Evolutionary conservation across 148 eudicot genomes (phyloP).

Genomic region (Spergularia marina): DNA sequence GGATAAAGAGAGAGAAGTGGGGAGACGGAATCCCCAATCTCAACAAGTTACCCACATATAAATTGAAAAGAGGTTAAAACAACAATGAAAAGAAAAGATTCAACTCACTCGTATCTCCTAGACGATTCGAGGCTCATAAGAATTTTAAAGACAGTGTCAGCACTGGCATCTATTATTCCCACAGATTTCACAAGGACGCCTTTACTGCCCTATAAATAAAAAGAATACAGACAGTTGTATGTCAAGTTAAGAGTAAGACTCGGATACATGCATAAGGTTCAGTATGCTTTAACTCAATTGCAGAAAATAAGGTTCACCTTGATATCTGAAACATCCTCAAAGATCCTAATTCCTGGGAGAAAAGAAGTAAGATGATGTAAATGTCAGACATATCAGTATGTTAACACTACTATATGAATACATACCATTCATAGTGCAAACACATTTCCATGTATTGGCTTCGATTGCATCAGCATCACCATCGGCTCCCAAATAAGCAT

Average conservation of each 20-base stretch:
- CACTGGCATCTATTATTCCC: constrained; percentile 75
- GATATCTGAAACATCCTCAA: constrained; percentile 71
- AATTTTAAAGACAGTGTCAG: constrained; percentile 82
- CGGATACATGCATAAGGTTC: not conserved
- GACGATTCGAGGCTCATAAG: constrained; percentile 65
- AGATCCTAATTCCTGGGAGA: constrained; percentile 80
- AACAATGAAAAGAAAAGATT: not conserved
- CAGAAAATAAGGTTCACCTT: constrained; percentile 46
- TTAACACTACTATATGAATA: not conserved
- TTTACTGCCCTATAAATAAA: constrained; percentile 54
- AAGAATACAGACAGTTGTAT: not conserved
- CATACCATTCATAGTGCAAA: constrained; percentile 73
- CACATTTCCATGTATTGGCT: constrained; percentile 88
- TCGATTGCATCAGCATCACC: constrained; percentile 80
- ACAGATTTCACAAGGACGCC: constrained; percentile 90
- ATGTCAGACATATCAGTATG: too few species aligned
- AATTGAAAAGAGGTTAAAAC: not conserved
- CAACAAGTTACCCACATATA: constrained; percentile 8
- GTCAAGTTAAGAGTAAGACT: not conserved
- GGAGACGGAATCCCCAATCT: too few species aligned
- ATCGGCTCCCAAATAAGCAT: constrained; percentile 57
- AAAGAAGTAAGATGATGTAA: not conserved
- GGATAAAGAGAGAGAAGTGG: not conserved
- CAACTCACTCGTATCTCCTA: constrained; percentile 86
- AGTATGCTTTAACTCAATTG: not conserved